These are phyloP conservation scores for Vigna radiata DNA, from an alignment of 306 rosid species.

Conservation along the genomic window DNA sequence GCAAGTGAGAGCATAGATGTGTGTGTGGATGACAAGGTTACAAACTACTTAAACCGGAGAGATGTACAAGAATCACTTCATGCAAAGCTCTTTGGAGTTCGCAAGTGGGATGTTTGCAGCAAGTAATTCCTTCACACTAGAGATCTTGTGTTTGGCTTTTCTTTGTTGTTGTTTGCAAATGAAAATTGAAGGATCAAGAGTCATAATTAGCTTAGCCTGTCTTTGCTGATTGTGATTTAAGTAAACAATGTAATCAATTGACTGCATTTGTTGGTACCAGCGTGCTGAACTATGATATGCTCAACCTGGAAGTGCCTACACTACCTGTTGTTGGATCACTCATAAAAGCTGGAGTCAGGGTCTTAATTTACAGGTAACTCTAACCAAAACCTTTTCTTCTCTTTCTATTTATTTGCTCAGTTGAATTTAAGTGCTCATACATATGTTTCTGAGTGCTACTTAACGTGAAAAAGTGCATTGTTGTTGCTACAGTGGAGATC, in stretches of 20 bases:
- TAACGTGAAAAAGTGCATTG: conserved; percentile 25
- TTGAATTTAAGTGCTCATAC: conserved; percentile 23
- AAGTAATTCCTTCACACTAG: conserved; percentile 53
- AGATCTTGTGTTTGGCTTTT: conserved; percentile 2
- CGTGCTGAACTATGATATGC: conserved; percentile 73
- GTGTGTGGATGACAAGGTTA: conserved; percentile 92
- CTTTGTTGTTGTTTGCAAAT: conserved; percentile 1
- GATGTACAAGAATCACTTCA: conserved; percentile 86
- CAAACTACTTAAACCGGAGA: conserved; percentile 79
- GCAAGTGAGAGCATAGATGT: conserved; percentile 78
- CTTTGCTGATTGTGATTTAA: conserved; percentile 5
- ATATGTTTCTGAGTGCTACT: conserved; percentile 22
- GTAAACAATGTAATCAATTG: neutral
- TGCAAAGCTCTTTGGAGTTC: conserved; percentile 88
- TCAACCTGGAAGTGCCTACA: conserved; percentile 89
- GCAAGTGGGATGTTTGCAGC: conserved; percentile 92
- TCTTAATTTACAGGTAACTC: conserved; percentile 86
- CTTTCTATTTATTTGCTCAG: conserved; percentile 13
- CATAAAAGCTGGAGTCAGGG: conserved; percentile 72
- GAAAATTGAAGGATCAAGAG: conserved; percentile 5
- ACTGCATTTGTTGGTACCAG: conserved; percentile 51
- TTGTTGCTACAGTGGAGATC: conserved; percentile 78
- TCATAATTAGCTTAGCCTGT: conserved; percentile 11
- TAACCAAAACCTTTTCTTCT: conserved; percentile 4
- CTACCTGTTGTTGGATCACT: conserved; percentile 76